These are phyloP conservation scores for Pinus tabuliformis DNA, from an alignment of 75 land plant species.

Conservation along the genomic window DNA sequence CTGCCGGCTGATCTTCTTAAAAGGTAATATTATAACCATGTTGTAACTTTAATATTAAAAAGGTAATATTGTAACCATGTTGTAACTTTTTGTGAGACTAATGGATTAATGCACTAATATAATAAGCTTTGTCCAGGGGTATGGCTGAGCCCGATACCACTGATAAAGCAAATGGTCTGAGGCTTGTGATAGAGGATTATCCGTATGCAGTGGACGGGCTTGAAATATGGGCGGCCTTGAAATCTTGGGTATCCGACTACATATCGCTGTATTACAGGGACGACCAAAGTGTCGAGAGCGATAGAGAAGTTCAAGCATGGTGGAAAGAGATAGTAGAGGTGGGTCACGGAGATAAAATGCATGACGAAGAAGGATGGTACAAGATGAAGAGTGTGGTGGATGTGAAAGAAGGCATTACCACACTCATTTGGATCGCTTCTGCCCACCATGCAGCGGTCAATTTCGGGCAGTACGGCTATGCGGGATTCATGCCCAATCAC, in stretches of 20 bases:
- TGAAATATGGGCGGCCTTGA: conserved; percentile 43
- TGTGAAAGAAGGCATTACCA: conserved; percentile 31
- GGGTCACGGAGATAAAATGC: conserved; percentile 53
- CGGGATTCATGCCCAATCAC: conserved; percentile 60
- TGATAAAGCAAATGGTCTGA: conserved; percentile 27
- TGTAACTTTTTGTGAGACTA: too few relatives aligned
- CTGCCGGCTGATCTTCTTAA: conserved; percentile 62
- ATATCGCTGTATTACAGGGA: conserved; percentile 38
- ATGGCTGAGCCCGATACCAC: conserved; percentile 46
- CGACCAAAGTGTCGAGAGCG: conserved; percentile 17
- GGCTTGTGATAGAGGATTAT: conserved; percentile 54
- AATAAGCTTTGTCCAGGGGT: conserved; percentile 25
- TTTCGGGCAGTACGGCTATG: conserved; percentile 72
- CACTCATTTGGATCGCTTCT: conserved; percentile 39
- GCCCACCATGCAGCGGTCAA: conserved; percentile 46
- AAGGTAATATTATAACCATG: conserved; percentile 18
- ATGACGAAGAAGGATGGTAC: conserved; percentile 42
- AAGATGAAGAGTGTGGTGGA: conserved; percentile 24
- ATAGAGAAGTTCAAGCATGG: conserved; percentile 51
- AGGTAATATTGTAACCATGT: too few relatives aligned
- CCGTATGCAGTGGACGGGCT: conserved; percentile 57
- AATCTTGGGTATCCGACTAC: conserved; percentile 46
- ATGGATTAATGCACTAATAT: too few relatives aligned
- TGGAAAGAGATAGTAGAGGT: conserved; percentile 41
- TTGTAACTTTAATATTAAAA: too few relatives aligned